These are phyloP conservation scores for Deuterostichococcus epilithicus DNA, from an alignment of 139 green algal genomes.

Conservation along the genomic window DNA sequence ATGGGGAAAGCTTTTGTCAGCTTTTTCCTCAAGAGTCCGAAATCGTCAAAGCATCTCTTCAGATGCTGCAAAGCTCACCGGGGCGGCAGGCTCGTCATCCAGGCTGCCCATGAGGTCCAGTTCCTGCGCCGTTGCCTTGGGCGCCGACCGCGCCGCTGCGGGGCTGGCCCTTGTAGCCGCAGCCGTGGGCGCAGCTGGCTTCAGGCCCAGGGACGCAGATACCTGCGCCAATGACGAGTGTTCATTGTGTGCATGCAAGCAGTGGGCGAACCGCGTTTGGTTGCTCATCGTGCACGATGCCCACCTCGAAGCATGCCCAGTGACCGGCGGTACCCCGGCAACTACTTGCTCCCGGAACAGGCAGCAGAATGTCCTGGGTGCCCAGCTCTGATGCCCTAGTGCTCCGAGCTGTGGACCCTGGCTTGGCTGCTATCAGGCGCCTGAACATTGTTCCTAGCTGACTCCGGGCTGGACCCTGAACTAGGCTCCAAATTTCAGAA, in stretches of 20 bases:
- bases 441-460: too few species aligned
- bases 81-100: conserved; percentile 5
- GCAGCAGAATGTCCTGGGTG: not conserved
- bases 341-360: not conserved
- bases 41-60: too few species aligned
- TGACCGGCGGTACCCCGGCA: not conserved
- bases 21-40: too few species aligned
- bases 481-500: too few species aligned
- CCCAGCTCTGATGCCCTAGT: too few species aligned
- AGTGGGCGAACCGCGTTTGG: too few species aligned
- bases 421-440: too few species aligned
- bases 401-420: too few species aligned
- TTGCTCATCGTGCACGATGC: conserved; percentile 55
- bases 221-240: conserved; percentile 59
- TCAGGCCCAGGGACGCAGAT: conserved; percentile 49
- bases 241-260: too few species aligned
- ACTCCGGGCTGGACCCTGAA: too few species aligned
- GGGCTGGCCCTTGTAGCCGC: conserved; percentile 1
- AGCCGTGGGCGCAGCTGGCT: conserved; percentile 1
- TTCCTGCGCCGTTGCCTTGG: not conserved
- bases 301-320: conserved; percentile 1
- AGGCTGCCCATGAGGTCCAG: conserved; percentile 51
- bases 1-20: too few species aligned
- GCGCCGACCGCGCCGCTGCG: too few species aligned
- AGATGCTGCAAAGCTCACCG: conserved; percentile 3